These are phyloP conservation scores for Pseudonectria buxi DNA, from an alignment of 2,329 filamentous ascomycete genomes.

Conservation along the genomic window DNA sequence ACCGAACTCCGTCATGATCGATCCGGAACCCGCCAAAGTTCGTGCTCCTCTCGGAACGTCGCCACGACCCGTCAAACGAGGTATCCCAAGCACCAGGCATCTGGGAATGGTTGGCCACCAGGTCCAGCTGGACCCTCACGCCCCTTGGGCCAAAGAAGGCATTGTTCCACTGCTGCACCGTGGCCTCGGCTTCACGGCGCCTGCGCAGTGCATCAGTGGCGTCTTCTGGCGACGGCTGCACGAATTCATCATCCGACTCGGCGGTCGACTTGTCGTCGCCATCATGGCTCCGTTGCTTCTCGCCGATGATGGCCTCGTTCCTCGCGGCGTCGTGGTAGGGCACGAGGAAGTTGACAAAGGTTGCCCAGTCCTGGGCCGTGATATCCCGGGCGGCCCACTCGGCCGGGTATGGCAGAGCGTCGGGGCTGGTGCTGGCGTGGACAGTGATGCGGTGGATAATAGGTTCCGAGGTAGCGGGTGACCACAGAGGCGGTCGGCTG, in stretches of 20 bases:
- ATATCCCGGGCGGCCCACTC: constrained; percentile 38
- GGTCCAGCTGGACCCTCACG: constrained; percentile 33
- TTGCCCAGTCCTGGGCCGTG: constrained; percentile 49
- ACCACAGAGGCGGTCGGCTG: constrained; percentile 30
- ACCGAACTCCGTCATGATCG: constrained; percentile 36
- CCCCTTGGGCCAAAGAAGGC: constrained; percentile 48
- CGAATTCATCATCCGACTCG: constrained; percentile 6
- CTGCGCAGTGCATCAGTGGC: constrained; percentile 19
- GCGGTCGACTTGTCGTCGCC: constrained; percentile 17
- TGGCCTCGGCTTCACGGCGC: constrained; percentile 30
- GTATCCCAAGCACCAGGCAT: constrained; percentile 22
- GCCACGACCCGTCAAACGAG: constrained; percentile 15
- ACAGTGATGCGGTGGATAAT: constrained; percentile 31
- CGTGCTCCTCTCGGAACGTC: constrained; percentile 6
- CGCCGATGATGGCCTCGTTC: constrained; percentile 42
- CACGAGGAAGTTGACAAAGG: constrained; percentile 51
- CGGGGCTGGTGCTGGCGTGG: constrained; percentile 28
- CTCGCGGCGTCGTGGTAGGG: constrained; percentile 38
- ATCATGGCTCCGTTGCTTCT: constrained; percentile 41
- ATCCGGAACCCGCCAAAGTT: constrained; percentile 31
- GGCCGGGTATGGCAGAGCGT: constrained; percentile 37
- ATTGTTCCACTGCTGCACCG: constrained; percentile 49
- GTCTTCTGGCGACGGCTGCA: neutral
- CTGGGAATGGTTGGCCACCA: constrained; percentile 10
- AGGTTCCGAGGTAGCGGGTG: constrained; percentile 15